Conservation (phyloP, 2,329 filamentous ascomycete species). For the Myriosclerotinia scirpicola region DNA sequence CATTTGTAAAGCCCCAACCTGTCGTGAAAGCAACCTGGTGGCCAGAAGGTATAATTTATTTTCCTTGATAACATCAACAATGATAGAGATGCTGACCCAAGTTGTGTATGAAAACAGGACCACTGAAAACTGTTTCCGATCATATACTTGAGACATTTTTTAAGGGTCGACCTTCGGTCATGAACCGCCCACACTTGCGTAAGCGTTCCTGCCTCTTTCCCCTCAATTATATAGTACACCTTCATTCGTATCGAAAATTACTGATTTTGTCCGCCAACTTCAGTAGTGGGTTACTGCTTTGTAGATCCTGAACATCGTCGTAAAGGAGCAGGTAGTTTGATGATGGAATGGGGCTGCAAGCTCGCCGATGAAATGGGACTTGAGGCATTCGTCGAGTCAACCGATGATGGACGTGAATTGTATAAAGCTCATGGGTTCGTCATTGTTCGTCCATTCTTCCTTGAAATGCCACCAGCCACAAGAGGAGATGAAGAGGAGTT, state of each 20-base stretch:
- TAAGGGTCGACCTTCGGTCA: not conserved
- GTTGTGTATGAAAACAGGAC: not conserved
- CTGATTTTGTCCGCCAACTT: not conserved
- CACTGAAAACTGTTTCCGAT: not conserved
- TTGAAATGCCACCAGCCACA: not conserved
- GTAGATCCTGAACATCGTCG: constrained; percentile 5
- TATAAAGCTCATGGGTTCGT: constrained; percentile 13
- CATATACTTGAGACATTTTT: not conserved
- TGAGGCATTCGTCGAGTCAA: not conserved
- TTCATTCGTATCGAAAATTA: rapidly evolving
- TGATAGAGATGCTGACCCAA: not conserved
- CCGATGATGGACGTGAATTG: not conserved
- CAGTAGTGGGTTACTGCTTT: not conserved
- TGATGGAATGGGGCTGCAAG: constrained; percentile 8
- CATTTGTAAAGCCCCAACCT: not conserved
- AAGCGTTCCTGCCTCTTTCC: not conserved
- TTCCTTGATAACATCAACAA: not conserved
- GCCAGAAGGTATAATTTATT: not conserved
- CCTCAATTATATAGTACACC: not conserved
- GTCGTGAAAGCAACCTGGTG: not conserved
- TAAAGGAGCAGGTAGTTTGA: not conserved
- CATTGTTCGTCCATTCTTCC: not conserved
- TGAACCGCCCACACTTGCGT: constrained; percentile 8
- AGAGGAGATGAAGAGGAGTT: not conserved
- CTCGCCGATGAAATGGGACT: constrained; percentile 17